Conservation (phyloP, 352 stramenopile species). For the Pythium sukuiense region DNA sequence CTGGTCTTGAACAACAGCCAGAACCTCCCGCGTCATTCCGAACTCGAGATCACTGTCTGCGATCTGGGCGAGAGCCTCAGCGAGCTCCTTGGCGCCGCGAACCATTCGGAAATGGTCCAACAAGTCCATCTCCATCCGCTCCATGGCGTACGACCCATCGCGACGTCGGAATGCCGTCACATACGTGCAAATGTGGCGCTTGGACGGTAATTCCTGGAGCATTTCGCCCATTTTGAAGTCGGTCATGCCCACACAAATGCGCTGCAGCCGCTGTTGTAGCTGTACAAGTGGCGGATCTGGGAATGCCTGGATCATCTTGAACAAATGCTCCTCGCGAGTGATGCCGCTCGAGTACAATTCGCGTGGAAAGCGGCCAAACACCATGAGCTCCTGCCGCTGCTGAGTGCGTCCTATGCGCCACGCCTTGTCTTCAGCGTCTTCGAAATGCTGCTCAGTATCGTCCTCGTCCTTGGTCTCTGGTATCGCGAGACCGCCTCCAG, state of each 20-base stretch:
- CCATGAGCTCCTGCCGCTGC: slow-evolving; percentile 58
- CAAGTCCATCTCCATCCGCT: slow-evolving; percentile 55
- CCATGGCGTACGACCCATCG: slow-evolving; percentile 54
- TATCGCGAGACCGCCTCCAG: background rate
- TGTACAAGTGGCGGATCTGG: slow-evolving; percentile 49
- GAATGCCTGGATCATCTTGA: slow-evolving; percentile 48
- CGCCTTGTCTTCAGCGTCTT: slow-evolving; percentile 38
- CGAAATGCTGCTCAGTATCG: slow-evolving; percentile 47
- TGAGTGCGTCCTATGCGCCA: slow-evolving; percentile 31
- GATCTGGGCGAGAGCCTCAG: slow-evolving; percentile 56
- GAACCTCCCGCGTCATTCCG: slow-evolving; percentile 41
- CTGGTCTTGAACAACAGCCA: slow-evolving; percentile 40
- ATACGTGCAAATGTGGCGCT: slow-evolving; percentile 89
- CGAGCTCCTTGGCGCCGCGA: slow-evolving; percentile 50
- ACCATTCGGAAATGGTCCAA: slow-evolving; percentile 83
- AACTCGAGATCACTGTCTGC: slow-evolving; percentile 66
- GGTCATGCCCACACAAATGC: slow-evolving; percentile 78
- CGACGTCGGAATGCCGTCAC: slow-evolving; percentile 44
- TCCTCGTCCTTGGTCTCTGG: background rate
- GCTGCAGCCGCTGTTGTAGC: slow-evolving; percentile 55
- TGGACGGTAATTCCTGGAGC: slow-evolving; percentile 89
- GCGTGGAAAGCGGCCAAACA: slow-evolving; percentile 58
- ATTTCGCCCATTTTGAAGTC: slow-evolving; percentile 86
- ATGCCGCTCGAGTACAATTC: slow-evolving; percentile 68
- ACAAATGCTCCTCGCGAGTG: slow-evolving; percentile 53